A percentile compares a stretch with the other conserved stretches of the same genome.
Evolutionary conservation across 768 basidiomycete species (phyloP).

Genomic region (Leccinellum rugosiceps): DNA sequence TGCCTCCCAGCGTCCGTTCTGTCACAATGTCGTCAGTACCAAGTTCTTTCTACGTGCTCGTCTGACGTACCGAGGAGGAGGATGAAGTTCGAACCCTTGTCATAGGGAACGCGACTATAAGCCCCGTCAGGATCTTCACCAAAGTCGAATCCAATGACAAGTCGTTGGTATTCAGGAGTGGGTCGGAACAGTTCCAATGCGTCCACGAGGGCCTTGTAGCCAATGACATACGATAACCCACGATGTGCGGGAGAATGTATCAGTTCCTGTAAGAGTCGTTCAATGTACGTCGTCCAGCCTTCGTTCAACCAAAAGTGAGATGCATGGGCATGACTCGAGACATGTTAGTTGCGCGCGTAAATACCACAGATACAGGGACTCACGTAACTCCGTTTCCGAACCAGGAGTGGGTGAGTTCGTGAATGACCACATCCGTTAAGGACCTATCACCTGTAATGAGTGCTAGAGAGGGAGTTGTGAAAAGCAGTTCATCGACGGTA

Average conservation of each 20-base stretch:
- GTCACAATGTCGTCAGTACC: neutral
- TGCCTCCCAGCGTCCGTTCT: conserved; percentile 55
- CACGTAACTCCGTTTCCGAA: conserved; percentile 90
- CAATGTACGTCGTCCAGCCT: conserved; percentile 93
- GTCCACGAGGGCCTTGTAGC: conserved; percentile 67
- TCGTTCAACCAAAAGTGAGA: conserved; percentile 90
- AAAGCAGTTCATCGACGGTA: neutral
- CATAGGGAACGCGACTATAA: conserved; percentile 75
- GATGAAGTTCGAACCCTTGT: conserved; percentile 88
- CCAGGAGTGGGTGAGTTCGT: conserved; percentile 86
- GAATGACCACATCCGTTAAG: conserved; percentile 85
- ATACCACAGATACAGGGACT: conserved; percentile 19
- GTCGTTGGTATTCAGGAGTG: conserved; percentile 68
- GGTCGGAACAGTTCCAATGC: conserved; percentile 59
- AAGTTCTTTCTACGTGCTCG: too few relatives aligned
- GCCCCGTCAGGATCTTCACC: conserved; percentile 81
- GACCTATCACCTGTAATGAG: conserved; percentile 84
- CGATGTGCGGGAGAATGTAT: conserved; percentile 73
- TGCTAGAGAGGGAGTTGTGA: conserved; percentile 37
- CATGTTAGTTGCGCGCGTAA: neutral
- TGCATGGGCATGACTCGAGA: conserved; percentile 58
- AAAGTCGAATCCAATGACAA: conserved; percentile 70
- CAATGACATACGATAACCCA: conserved; percentile 78
- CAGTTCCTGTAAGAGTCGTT: conserved; percentile 70
- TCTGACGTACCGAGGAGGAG: conserved; percentile 63